Conservation (phyloP, 1,139 yeast genomes). For the Hanseniaspora uvarum region DNA sequence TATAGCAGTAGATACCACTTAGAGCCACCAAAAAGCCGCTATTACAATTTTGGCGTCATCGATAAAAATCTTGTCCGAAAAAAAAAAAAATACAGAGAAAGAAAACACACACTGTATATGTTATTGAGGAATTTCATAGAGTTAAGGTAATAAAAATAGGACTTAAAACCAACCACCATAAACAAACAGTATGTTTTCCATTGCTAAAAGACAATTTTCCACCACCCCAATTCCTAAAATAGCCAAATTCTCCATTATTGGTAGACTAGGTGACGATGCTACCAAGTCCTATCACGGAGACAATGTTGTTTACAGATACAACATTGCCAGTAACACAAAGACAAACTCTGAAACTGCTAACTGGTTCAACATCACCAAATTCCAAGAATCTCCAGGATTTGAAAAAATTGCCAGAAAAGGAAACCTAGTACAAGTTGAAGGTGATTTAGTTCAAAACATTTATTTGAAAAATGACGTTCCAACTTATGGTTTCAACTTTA, state of each 20-base stretch:
- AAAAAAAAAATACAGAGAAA: too few species aligned
- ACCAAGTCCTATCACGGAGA: neutral
- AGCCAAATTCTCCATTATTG: conserved; percentile 9
- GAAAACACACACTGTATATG: neutral
- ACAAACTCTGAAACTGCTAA: neutral
- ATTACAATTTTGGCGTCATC: too few species aligned
- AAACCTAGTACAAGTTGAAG: conserved; percentile 9
- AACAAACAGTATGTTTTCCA: neutral
- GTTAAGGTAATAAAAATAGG: too few species aligned
- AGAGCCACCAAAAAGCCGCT: too few species aligned
- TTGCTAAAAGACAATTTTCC: conserved; percentile 15
- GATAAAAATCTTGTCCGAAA: too few species aligned
- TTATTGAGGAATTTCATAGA: neutral
- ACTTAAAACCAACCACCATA: neutral
- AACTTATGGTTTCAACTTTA: neutral
- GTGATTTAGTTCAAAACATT: neutral
- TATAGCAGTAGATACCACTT: too few species aligned
- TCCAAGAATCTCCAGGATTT: neutral
- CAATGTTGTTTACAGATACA: conserved; percentile 6
- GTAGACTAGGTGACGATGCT: conserved; percentile 13
- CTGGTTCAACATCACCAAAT: conserved; percentile 6
- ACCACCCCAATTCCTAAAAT: neutral
- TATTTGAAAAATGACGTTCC: neutral
- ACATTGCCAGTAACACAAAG: conserved; percentile 9
- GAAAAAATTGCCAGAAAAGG: conserved; percentile 6